phyloP scores from a whole-genome alignment of 805 yeast species.

The Candida takata region DNA sequence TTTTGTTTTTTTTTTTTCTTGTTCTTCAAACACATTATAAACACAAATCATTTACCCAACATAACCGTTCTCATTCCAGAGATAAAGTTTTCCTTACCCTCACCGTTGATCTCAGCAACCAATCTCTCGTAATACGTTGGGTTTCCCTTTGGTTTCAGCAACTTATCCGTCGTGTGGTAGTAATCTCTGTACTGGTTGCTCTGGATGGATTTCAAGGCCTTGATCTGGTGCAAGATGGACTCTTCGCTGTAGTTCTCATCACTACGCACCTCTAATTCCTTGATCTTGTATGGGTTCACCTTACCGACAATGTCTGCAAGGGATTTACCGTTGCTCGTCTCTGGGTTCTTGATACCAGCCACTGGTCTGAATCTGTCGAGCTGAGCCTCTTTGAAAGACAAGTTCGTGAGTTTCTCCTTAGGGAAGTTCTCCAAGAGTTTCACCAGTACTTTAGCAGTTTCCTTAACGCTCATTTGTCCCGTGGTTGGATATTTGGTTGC shows the following conservation, averaged over 20 bases:
- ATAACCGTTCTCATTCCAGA: conserved; percentile 68
- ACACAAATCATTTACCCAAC: conserved; percentile 50
- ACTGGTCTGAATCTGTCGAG: conserved; percentile 46
- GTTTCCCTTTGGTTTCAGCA: conserved; percentile 77
- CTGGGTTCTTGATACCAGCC: conserved; percentile 40
- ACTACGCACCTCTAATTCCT: conserved; percentile 36
- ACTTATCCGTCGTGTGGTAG: conserved; percentile 58
- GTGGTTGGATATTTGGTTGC: too few species aligned
- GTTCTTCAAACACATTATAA: too few species aligned
- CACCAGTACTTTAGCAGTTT: conserved; percentile 51
- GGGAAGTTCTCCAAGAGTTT: conserved; percentile 57
- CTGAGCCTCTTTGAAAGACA: conserved; percentile 64
- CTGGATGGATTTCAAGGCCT: conserved; percentile 48
- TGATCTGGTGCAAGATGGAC: conserved; percentile 44
- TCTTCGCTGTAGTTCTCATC: conserved; percentile 43
- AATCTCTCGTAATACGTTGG: conserved; percentile 71
- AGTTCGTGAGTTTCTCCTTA: conserved; percentile 58
- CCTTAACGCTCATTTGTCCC: conserved; percentile 35
- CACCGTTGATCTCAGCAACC: conserved; percentile 62
- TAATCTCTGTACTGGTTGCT: conserved; percentile 56
- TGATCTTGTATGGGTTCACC: conserved; percentile 37
- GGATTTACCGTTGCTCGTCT: conserved; percentile 32
- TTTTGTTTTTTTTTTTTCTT: too few species aligned
- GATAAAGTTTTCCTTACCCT: conserved; percentile 56
- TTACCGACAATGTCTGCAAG: conserved; percentile 37